These are phyloP conservation scores for Blastobotrys raffinosifermentans DNA, from an alignment of 1,139 yeast species.

Conservation along the genomic window DNA sequence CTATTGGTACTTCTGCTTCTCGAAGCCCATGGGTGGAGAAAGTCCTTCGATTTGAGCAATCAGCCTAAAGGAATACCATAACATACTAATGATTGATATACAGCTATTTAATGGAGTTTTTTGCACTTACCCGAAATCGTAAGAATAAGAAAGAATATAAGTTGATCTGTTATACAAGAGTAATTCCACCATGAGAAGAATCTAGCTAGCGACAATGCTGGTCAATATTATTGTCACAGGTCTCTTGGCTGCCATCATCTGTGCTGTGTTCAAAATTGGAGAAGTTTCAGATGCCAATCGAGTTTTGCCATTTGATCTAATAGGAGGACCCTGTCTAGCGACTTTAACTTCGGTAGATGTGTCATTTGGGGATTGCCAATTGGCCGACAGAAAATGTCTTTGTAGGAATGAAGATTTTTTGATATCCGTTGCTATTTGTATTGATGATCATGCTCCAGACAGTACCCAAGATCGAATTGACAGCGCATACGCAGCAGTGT, in stretches of 20 bases:
- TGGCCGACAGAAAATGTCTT: conserved; percentile 5
- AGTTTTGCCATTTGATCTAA: conserved; percentile 1
- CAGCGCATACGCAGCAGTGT: conserved; percentile 1
- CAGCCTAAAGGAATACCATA: not conserved
- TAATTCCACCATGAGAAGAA: not conserved
- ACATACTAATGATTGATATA: not conserved
- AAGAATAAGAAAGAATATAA: not conserved
- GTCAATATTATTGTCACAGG: not conserved
- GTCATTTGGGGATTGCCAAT: conserved; percentile 2
- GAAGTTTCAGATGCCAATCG: not conserved
- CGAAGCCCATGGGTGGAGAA: conserved; percentile 26
- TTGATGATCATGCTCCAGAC: conserved; percentile 4
- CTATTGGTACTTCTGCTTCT: conserved; percentile 17
- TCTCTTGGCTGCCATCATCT: not conserved
- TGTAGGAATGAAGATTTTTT: conserved; percentile 9
- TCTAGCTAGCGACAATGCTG: not conserved
- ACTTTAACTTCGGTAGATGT: not conserved
- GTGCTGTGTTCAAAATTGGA: conserved; percentile 2
- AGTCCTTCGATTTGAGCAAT: conserved; percentile 12
- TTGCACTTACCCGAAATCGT: not conserved
- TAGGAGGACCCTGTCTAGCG: not conserved
- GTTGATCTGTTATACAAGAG: not conserved
- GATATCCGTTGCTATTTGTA: conserved; percentile 9
- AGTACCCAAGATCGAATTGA: not conserved
- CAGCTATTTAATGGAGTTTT: not conserved